Evolutionary conservation across 108 stramenopile genomes (phyloP).

Genomic region (Cyclostephanos tholiformis): DNA sequence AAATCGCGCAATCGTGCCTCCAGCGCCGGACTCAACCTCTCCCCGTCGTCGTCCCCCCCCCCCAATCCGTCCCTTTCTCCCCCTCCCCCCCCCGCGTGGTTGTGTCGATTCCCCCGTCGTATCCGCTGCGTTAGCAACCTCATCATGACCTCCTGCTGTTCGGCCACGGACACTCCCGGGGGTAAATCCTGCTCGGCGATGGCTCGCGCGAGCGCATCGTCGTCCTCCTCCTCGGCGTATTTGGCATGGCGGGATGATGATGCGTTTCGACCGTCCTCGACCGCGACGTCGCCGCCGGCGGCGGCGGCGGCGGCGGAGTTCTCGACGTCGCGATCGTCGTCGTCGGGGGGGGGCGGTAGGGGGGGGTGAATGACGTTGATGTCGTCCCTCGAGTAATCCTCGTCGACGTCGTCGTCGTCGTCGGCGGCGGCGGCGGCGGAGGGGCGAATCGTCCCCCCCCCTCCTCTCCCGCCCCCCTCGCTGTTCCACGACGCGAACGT

Average conservation of each 20-base stretch:
- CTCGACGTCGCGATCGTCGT: conserved; percentile 4
- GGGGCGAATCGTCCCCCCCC: neutral
- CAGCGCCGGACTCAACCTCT: conserved; percentile 37
- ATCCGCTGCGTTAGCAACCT: conserved; percentile 46
- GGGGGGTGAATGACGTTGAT: neutral
- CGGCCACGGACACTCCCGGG: conserved; percentile 42
- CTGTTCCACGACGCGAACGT: conserved; percentile 13
- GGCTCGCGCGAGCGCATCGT: conserved; percentile 42
- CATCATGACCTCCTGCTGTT: conserved; percentile 53
- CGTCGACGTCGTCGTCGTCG: conserved; percentile 6
- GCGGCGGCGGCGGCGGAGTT: too few relatives aligned
- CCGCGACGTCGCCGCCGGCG: too few relatives aligned
- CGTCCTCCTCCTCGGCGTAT: too few relatives aligned
- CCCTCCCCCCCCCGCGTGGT: too few relatives aligned
- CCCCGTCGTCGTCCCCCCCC: conserved; percentile 17
- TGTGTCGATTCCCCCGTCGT: conserved; percentile 22
- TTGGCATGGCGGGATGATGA: too few relatives aligned
- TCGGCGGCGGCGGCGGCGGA: neutral
- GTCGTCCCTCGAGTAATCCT: neutral
- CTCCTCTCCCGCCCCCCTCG: too few relatives aligned
- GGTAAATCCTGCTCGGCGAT: conserved; percentile 48
- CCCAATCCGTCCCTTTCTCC: conserved; percentile 12
- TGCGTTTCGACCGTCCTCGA: too few relatives aligned
- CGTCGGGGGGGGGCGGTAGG: neutral
- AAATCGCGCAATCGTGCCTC: conserved; percentile 80